Evolutionary conservation across 2,329 filamentous ascomycete genomes (phyloP).

Genomic region (Colletotrichum sp.): DNA sequence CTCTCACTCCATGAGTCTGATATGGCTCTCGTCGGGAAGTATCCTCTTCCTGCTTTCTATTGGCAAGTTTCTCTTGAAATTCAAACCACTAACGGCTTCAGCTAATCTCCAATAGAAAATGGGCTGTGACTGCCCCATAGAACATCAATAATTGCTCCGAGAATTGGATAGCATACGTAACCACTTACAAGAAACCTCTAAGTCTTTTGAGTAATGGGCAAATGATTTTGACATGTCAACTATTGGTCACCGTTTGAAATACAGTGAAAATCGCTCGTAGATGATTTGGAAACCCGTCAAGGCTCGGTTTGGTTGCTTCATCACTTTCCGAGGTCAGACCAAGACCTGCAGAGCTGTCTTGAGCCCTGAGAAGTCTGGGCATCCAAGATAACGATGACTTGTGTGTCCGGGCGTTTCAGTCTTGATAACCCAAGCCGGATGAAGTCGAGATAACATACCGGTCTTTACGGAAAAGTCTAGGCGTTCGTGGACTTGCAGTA

Average conservation of each 20-base stretch:
- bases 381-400: neutral
- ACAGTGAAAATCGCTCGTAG: rapidly evolving
- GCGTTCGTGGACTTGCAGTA: neutral
- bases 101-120: rapidly evolving
- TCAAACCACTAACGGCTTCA: neutral
- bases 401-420: neutral
- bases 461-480: neutral
- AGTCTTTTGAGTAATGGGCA: neutral
- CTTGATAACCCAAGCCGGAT: neutral
- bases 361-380: neutral
- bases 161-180: neutral
- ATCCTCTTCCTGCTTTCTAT: neutral
- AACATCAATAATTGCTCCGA: rapidly evolving
- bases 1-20: neutral
- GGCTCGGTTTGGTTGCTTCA: rapidly evolving
- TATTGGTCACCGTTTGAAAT: rapidly evolving
- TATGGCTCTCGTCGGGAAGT: neutral
- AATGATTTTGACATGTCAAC: neutral
- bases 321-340: neutral
- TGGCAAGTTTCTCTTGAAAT: no score
- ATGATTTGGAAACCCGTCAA: neutral
- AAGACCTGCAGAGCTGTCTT: neutral
- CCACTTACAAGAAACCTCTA: neutral
- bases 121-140: rapidly evolving
- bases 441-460: neutral